phyloP scores from a whole-genome alignment of 2,329 filamentous ascomycete genomes.

The Lachnellula arida region DNA sequence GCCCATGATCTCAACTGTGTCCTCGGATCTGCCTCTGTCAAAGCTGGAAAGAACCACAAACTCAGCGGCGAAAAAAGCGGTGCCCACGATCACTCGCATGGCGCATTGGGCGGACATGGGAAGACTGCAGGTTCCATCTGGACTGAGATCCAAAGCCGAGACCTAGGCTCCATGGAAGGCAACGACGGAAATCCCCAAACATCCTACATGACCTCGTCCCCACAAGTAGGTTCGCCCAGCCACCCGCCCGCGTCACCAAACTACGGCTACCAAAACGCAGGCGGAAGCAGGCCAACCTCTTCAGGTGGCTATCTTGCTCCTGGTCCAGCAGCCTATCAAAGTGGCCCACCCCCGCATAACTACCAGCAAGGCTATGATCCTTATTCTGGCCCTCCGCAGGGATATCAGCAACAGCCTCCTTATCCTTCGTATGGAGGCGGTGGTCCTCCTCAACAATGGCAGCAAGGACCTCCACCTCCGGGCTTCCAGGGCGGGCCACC shows the following conservation, averaged over 20 bases:
- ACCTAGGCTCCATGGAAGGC: constrained; percentile 51
- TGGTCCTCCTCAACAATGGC: not conserved
- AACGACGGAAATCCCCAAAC: constrained; percentile 37
- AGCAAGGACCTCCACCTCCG: constrained; percentile 6
- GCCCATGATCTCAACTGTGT: constrained; percentile 65
- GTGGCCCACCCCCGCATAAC: constrained; percentile 9
- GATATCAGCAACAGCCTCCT: constrained; percentile 10
- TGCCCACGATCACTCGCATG: constrained; percentile 31
- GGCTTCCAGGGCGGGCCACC: constrained; percentile 5
- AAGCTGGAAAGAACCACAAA: constrained; percentile 73
- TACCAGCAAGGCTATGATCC: constrained; percentile 12
- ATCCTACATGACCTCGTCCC: constrained; percentile 21
- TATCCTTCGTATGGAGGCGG: constrained; percentile 8
- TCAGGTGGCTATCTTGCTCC: constrained; percentile 24
- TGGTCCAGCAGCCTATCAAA: constrained; percentile 17
- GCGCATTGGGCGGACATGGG: constrained; percentile 42
- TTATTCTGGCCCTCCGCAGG: not conserved
- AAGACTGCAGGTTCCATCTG: constrained; percentile 57
- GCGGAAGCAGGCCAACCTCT: constrained; percentile 19
- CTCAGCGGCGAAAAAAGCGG: constrained; percentile 34
- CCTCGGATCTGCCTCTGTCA: constrained; percentile 81
- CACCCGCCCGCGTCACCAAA: constrained; percentile 17
- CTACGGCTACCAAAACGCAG: constrained; percentile 26
- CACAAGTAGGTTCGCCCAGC: constrained; percentile 20
- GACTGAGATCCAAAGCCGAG: constrained; percentile 55